Base-by-base conservation (phyloP, 1,284 basidiomycete species). In the Cutaneotrichosporon sp. region DNA sequence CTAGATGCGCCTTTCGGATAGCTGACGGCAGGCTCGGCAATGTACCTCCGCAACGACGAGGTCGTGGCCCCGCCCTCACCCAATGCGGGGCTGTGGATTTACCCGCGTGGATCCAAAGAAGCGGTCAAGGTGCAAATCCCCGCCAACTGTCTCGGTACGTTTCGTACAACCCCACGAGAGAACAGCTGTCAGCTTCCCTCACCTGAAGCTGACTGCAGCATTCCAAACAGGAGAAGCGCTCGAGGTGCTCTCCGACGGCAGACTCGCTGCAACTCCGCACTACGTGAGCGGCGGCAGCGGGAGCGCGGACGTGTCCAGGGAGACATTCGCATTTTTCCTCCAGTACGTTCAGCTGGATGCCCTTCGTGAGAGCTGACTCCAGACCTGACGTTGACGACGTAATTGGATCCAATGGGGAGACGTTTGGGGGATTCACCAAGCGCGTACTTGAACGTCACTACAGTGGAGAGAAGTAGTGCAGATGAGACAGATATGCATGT, bases 191-290 rank as follows among this genome's bases (percentile, higher is more conserved):
- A n/a, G n/a, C n/a, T n/a, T n/a, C n/a, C n/a, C 29, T 41, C 14
- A n/a, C 22, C 24, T 39, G 20, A 22, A 41, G 38, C 38, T 41
- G 38, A 41, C 38, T n/a, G 12, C 24, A 41, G 38, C 91, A 2
- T 93, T 96, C 74, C 91, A 97, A 72, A 94, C 90, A 0, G 91
- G 91, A 8, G 90, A 96, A 75, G 88, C 91, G 14, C 81, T 97
- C 25, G 84, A 92, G 70, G 78, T 96, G 26, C 84, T 91, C 12
- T 93, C 90, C 1, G 82, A 79, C 17, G 82, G 67, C 12, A 59
- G 59, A 39, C 65, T 96, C 17, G 81, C 84, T 39, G 91, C 91
- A 0, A 96, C 91, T 1, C 90, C 90, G 8, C 91, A 97, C 64
- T 94, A 88, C 62, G 91, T 96, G 32, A 82, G 84, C 51, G 70